Percentiles rank a stretch among this genome's conserved stretches.
These are phyloP conservation scores for Hapsidospora chrysogenum DNA, from an alignment of 495 filamentous ascomycete genomes.

Conservation along the genomic window DNA sequence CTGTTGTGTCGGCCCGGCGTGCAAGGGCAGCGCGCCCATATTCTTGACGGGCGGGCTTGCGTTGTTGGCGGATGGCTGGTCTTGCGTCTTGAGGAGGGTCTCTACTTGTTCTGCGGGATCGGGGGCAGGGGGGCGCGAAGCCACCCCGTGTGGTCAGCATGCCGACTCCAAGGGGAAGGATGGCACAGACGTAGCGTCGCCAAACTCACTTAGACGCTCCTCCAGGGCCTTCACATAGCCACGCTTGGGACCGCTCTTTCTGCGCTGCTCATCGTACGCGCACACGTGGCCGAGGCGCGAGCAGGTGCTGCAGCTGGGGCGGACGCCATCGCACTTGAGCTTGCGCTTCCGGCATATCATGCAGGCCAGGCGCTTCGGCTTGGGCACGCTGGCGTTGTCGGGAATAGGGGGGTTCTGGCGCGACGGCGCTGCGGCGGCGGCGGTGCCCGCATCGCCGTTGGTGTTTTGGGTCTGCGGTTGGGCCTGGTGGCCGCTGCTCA, in stretches of 20 bases:
- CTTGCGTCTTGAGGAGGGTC: conserved; percentile 66
- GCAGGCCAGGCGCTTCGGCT: conserved; percentile 90
- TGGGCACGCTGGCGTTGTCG: conserved; percentile 49
- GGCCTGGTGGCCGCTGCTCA: conserved; percentile 1
- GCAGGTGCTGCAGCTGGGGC: conserved; percentile 88
- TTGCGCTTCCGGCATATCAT: conserved; percentile 91
- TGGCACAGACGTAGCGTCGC: too few species aligned
- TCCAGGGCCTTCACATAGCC: conserved; percentile 97
- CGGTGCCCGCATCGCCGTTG: conserved; percentile 7
- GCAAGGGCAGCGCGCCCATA: too few species aligned
- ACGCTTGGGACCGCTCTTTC: conserved; percentile 95
- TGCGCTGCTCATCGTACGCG: conserved; percentile 87
- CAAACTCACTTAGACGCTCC: conserved; percentile 79
- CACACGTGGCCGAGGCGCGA: conserved; percentile 77
- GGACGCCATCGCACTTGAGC: conserved; percentile 59
- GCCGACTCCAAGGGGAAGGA: too few species aligned
- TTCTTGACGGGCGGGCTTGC: too few species aligned
- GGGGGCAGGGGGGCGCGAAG: too few species aligned
- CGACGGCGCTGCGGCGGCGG: too few species aligned
- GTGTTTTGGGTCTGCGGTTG: conserved; percentile 12
- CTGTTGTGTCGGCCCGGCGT: too few species aligned
- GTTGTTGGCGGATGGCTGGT: conserved; percentile 21
- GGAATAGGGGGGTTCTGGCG: too few species aligned
- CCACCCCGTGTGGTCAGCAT: too few species aligned
- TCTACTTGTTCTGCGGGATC: conserved; percentile 91